Base-by-base conservation (phyloP, 768 basidiomycete species). In the Termitomyces sp. region DNA sequence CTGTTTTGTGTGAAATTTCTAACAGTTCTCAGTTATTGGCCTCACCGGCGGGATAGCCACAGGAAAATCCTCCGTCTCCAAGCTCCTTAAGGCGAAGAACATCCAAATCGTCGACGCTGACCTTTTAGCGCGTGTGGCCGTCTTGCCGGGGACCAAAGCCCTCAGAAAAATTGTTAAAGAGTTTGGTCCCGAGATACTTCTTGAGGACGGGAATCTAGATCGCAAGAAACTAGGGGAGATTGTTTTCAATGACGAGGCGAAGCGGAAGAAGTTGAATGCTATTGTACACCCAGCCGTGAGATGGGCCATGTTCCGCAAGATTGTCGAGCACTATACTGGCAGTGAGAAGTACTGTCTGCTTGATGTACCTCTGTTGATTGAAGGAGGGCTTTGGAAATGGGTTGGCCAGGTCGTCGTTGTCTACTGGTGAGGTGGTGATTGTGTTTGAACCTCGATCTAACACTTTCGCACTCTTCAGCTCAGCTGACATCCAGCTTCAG, bases 11-110 rank as follows among this genome's bases (percentile, higher is more conserved):
- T 28, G 3, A 41, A 22, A 21, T 22, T 21, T 41, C n/a, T 43
- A 15, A 46, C 24, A 19, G 19, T 22, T 40, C 7, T 12, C 12
- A 96, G 95, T 98, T 56, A 81, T 97, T 58, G 96, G 97, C 40
- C 81, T 99, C 21, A 98, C 96, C 28, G 97, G 97, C 8, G 93
- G 95, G 2, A 98, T 99, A 55, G 92, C 94, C 21, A 94, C 93
- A 7, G 94, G 96, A 51, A 99, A 99, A 73, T 97, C 95, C 0
- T 90, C 93, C 12, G 97, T 94, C 11, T 91, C 94, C 0, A 70
- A 72, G 7, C 75, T 94, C 41, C 76, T 98, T 35, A 78, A 79
- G 50, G 73, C 77, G 0, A 84, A 84, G 61, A 57, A 71, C 30
- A 72, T 98, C 30, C 90, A 93, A n/a, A 74, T 98, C 61, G 80